phyloP scores from a whole-genome alignment of 169 alveolate species.

The Plasmodium fragile region DNA sequence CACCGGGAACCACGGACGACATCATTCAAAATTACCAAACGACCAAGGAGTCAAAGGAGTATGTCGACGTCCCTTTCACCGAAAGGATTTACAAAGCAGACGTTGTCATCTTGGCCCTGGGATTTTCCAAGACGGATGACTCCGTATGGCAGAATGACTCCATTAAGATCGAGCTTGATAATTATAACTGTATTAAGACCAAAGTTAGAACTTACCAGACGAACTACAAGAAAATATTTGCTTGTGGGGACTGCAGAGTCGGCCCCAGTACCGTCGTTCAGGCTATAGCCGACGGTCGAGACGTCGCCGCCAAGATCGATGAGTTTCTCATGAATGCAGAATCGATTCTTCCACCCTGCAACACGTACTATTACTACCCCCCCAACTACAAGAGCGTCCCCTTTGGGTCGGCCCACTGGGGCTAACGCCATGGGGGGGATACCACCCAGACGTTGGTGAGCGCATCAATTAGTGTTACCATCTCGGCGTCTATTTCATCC shows the following conservation, averaged over 20 bases:
- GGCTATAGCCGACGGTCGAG: conserved; percentile 82
- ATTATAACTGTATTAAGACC: conserved; percentile 73
- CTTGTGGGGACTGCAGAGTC: conserved; percentile 85
- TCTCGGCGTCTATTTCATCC: neutral
- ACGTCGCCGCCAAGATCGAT: conserved; percentile 78
- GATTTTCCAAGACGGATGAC: conserved; percentile 82
- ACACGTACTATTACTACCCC: conserved; percentile 69
- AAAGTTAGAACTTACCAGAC: conserved; percentile 64
- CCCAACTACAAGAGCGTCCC: conserved; percentile 41
- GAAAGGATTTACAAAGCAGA: conserved; percentile 81
- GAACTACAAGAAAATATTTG: conserved; percentile 73
- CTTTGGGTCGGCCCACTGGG: conserved; percentile 57
- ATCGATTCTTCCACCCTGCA: conserved; percentile 72
- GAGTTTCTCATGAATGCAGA: conserved; percentile 64
- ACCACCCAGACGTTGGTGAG: neutral
- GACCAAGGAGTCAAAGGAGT: conserved; percentile 30
- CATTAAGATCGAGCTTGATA: conserved; percentile 73
- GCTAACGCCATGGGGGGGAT: conserved; percentile 7
- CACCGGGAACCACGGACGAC: conserved; percentile 3
- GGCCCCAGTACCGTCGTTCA: conserved; percentile 84
- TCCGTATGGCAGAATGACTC: conserved; percentile 77
- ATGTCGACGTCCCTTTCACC: conserved; percentile 77
- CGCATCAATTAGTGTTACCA: neutral
- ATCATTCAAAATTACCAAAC: conserved; percentile 35
- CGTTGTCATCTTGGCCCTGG: conserved; percentile 79